These are phyloP conservation scores for Dactylonectria estremocensis DNA, from an alignment of 2,329 filamentous ascomycete genomes.

Conservation along the genomic window DNA sequence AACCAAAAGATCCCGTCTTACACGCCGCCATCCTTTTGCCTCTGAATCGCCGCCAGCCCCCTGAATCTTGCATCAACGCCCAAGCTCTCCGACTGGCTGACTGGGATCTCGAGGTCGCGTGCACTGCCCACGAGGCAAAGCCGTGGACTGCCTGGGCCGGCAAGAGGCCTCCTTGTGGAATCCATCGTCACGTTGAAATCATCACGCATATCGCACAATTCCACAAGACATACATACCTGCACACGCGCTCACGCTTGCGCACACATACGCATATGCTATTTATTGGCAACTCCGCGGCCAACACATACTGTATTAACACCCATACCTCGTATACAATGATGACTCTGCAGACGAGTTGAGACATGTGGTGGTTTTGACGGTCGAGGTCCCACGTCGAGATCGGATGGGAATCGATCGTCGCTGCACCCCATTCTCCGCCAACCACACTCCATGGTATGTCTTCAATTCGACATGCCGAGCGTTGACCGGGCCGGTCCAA, in stretches of 20 bases:
- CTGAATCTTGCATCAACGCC: not conserved
- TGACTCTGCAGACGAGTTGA: not conserved
- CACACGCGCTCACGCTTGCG: not conserved
- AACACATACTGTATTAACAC: not conserved
- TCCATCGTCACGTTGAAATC: conserved; percentile 39
- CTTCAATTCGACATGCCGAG: not conserved
- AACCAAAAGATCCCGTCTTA: not conserved
- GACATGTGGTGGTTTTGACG: not conserved
- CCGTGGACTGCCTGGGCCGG: not conserved
- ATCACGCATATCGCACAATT: conserved; percentile 20
- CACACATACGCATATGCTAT: not conserved
- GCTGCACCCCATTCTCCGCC: conserved; percentile 5
- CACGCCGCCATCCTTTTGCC: not conserved
- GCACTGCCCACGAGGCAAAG: not conserved
- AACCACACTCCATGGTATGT: not conserved
- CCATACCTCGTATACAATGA: not conserved
- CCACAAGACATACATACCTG: not conserved
- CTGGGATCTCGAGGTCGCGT: not conserved
- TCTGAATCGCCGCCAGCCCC: not conserved
- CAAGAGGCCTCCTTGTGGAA: conserved; percentile 3
- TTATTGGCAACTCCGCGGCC: not conserved
- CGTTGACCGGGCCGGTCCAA: conserved; percentile 18
- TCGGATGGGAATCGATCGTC: conserved; percentile 8
- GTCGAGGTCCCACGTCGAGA: conserved; percentile 7
- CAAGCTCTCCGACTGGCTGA: not conserved